Percentiles rank a stretch among this genome's conserved stretches.
phyloP scores from a whole-genome alignment of 2,329 filamentous ascomycete genomes.

The Calonectria honghensis region DNA sequence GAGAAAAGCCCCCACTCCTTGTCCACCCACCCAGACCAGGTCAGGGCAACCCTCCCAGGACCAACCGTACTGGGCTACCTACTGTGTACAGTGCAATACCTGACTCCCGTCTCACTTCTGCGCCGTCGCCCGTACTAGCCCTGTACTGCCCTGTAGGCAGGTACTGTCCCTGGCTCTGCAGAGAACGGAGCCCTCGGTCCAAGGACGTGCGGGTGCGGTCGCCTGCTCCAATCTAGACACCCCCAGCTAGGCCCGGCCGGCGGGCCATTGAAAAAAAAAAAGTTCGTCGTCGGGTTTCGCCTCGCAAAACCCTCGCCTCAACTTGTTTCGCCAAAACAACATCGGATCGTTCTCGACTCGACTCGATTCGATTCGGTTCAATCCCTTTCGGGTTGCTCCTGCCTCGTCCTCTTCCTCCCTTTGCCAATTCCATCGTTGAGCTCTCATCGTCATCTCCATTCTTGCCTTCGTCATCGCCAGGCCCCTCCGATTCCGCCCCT shows the following conservation, averaged over 20 bases:
- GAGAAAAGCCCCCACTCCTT: constrained; percentile 41
- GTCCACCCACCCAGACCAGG: constrained; percentile 22
- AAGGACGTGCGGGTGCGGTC: constrained; percentile 39
- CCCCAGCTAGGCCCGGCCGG: constrained; percentile 46
- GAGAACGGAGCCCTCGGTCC: constrained; percentile 28
- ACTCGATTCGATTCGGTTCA: constrained; percentile 45
- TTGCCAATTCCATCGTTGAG: constrained; percentile 32
- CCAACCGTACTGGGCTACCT: constrained; percentile 13
- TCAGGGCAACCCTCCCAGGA: constrained; percentile 26
- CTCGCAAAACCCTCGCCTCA: constrained; percentile 47
- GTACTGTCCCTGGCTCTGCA: constrained; percentile 30
- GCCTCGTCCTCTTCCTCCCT: constrained; percentile 28
- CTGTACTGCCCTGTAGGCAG: constrained; percentile 26
- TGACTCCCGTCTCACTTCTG: constrained; percentile 18
- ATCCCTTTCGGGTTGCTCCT: constrained; percentile 42
- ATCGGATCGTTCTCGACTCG: constrained; percentile 44
- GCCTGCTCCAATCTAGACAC: constrained; percentile 44
- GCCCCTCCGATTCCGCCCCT: constrained; percentile 56
- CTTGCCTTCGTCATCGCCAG: constrained; percentile 39
- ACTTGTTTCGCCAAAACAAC: constrained; percentile 42
- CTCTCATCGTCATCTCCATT: constrained; percentile 42
- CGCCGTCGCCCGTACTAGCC: constrained; percentile 20
- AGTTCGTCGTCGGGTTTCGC: constrained; percentile 43
- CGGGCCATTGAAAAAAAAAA: constrained; percentile 53
- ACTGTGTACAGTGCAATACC: constrained; percentile 28